Evolutionary conservation across 2,329 filamentous ascomycete species (phyloP), one percentile per base, ranked within the genome.

Genomic region (Penicillium sp.): DNA sequence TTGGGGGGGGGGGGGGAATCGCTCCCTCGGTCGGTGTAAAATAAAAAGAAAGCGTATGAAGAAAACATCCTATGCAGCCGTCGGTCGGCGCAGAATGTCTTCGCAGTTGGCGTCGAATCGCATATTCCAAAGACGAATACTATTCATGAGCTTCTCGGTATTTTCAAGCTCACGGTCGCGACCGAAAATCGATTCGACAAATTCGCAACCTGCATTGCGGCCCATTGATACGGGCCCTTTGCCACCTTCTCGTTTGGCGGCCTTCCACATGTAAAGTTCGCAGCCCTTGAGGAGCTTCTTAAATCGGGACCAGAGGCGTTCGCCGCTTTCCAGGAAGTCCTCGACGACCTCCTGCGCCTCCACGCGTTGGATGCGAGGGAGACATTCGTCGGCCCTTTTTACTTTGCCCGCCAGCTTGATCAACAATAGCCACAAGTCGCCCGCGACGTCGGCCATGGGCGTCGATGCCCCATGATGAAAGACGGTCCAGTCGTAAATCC

Each of bases 401-500:
- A 97, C 85, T 79, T 97, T 97, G 72, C 91, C 92, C 14, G 92
- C 89, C 44, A 97, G 82, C 76, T 97, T 90, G 74, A 97, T 97
- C 57, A 97, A 84, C 47, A 97, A 82, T 24, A 97, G 83, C 94
- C 94, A 99, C 53, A 99, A 82, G 69, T 97, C 92, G 65, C 93
- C 94, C 2, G 94, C 92, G 75, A 96, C 87, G 63, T 97, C 92
- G 51, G 92, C 85, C 69, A 97, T 90, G 49, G 92, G 90, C 11
- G 89, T 91, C 39, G 85, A 84, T 14, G 91, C 85, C 37, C 90
- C 90, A 65, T 95, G 87, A 72, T 89, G 87, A 79, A 90, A 96
- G 61, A 97, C 90, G 18, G 94, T 97, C 94, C 94, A 99, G 81
- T 97, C 94, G 76, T 96, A 99, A 70, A 99, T 95, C 94, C 94